These are phyloP conservation scores for Platanus orientalis DNA, from an alignment of 164 flowering plant species.

Conservation along the genomic window DNA sequence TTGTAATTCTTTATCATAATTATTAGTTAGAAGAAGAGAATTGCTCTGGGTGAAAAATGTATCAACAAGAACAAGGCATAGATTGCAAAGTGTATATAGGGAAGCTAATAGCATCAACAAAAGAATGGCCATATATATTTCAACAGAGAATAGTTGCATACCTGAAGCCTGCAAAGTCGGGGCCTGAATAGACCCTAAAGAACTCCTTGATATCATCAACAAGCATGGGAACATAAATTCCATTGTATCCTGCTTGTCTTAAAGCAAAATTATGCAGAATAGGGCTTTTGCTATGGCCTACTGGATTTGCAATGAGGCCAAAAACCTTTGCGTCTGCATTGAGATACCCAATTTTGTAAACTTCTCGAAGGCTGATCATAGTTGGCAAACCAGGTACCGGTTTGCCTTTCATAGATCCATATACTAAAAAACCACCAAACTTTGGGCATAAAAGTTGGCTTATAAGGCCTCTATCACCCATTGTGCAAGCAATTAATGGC, in stretches of 20 bases:
- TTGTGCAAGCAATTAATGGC: constrained; percentile 42
- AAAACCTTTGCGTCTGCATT: constrained; percentile 38
- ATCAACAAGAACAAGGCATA: too few species aligned
- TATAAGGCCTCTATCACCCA: constrained; percentile 50
- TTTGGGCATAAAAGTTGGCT: constrained; percentile 44
- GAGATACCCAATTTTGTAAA: constrained; percentile 30
- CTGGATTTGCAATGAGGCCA: constrained; percentile 54
- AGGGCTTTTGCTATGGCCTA: constrained; percentile 54
- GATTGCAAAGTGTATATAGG: too few species aligned
- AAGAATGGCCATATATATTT: too few species aligned
- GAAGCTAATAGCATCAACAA: too few species aligned
- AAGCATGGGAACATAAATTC: constrained; percentile 44
- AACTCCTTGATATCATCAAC: constrained; percentile 44
- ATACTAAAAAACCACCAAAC: constrained; percentile 44
- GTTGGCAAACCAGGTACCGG: constrained; percentile 45
- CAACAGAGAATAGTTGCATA: constrained; percentile 1
- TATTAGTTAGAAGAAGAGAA: too few species aligned
- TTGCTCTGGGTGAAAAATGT: too few species aligned
- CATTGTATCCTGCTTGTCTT: constrained; percentile 39
- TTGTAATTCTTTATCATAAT: too few species aligned
- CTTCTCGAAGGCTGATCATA: constrained; percentile 31
- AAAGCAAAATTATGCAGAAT: constrained; percentile 44
- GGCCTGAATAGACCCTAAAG: constrained; percentile 28
- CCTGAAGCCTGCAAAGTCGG: constrained; percentile 57
- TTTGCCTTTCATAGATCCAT: constrained; percentile 32